Percentiles rank a stretch among this genome's conserved stretches.
Evolutionary conservation across 768 basidiomycete genomes (phyloP).

Genomic region (Pisolithus marmoratus): DNA sequence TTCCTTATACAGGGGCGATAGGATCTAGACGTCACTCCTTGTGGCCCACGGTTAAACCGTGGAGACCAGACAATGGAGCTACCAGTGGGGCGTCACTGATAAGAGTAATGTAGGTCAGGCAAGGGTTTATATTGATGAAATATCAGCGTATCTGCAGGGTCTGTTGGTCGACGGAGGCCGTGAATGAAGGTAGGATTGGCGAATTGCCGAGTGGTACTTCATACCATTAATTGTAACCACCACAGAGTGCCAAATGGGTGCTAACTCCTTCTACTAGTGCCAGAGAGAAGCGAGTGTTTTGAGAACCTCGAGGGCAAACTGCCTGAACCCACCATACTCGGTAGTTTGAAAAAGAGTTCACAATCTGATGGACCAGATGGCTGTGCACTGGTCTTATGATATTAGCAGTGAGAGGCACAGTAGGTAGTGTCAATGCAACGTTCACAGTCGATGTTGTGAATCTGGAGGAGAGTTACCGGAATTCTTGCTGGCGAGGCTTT

Average conservation of each 20-base stretch:
- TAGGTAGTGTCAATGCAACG: no score
- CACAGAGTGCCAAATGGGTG: conserved; percentile 39
- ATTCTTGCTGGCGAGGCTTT: no score
- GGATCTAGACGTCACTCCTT: conserved; percentile 34
- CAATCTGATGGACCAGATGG: no score
- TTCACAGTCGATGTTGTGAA: no score
- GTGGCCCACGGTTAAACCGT: conserved; percentile 31
- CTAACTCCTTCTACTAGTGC: conserved; percentile 37
- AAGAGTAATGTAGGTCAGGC: conserved; percentile 21
- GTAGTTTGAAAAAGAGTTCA: no score
- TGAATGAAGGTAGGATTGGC: no score
- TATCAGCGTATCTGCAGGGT: conserved; percentile 38
- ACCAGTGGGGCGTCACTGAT: conserved; percentile 10
- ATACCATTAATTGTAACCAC: conserved; percentile 39
- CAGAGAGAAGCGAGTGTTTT: conserved; percentile 38
- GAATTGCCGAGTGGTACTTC: conserved; percentile 4
- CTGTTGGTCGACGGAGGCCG: conserved; percentile 22
- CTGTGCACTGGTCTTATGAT: no score
- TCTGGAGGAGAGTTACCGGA: no score
- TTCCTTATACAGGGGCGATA: conserved; percentile 33
- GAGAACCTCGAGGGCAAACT: conserved; percentile 49
- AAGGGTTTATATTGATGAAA: conserved; percentile 38
- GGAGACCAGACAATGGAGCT: background rate
- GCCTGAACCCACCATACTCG: conserved; percentile 9
- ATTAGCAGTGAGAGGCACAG: no score